Percentiles rank a stretch among this genome's conserved stretches.
Conservation (phyloP, 805 yeast species). For the Candida ipomoeae region DNA sequence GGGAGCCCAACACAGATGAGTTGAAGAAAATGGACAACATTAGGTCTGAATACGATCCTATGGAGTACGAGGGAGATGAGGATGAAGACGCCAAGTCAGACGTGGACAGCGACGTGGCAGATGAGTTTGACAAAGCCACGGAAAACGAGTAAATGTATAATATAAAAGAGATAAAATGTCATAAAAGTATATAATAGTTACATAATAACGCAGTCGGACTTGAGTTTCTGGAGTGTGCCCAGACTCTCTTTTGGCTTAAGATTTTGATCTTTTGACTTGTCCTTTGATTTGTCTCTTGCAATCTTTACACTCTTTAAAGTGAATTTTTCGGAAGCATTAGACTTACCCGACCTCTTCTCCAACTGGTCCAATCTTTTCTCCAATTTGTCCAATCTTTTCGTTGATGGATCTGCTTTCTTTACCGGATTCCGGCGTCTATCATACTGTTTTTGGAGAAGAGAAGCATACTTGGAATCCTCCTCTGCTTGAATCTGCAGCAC, state of each 20-base stretch:
- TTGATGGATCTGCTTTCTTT: neutral
- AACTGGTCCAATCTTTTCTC: neutral
- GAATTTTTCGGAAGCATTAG: no score
- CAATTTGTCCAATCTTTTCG: no score
- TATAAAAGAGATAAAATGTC: neutral
- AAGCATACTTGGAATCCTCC: conserved; percentile 52
- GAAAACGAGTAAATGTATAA: conserved; percentile 19
- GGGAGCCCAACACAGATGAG: conserved; percentile 74
- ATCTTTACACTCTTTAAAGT: no score
- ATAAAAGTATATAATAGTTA: neutral
- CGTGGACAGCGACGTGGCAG: conserved; percentile 21
- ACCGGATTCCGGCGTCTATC: conserved; percentile 8
- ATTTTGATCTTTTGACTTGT: neutral
- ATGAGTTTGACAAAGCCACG: conserved; percentile 14
- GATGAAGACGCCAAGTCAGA: conserved; percentile 35
- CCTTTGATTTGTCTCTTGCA: neutral
- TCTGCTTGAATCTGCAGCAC: conserved; percentile 52
- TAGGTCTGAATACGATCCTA: conserved; percentile 73
- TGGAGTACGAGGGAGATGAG: conserved; percentile 66
- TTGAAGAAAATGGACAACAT: conserved; percentile 60
- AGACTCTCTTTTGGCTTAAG: neutral
- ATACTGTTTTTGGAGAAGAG: conserved; percentile 36
- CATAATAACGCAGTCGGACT: neutral
- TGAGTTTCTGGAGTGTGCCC: neutral
- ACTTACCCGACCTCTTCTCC: no score